Base-by-base conservation (phyloP, 2,329 filamentous ascomycete genomes). In the Verticillium tricorpus region DNA sequence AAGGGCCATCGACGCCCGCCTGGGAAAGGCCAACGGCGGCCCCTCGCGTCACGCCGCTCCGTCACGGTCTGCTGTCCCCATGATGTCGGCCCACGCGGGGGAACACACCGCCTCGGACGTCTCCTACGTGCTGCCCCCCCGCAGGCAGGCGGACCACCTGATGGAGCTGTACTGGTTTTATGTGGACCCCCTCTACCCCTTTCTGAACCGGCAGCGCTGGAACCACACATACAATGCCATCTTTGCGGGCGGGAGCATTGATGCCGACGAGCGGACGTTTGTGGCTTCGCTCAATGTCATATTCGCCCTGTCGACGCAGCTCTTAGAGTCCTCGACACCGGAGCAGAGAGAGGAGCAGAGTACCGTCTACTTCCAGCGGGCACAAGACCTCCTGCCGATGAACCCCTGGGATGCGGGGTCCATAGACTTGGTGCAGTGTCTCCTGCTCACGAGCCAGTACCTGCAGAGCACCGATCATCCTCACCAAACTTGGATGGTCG, bases 401-500 rank as follows among this genome's bases (percentile, higher is more conserved):
- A 77, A 74, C 17, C 66, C 77, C 1, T 80, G 78, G 74, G 73
- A 80, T 12, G 69, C 73, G 0, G 77, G 76, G 0, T 81, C 78
- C 0, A 65, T 78, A 0, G 77, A 77, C 54, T 61, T 80, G 1
- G 77, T 82, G 1, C 80, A 82, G 64, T 81, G 76, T 55, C 68
- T 82, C 1, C 67, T 83, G 0, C 69, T 82, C 5, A 79, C 80
- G 63, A 78, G 76, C 12, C 80, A 81, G 55, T 82, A 82, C 62
- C 68, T 82, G 0, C 80, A 82, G 54, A 80, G 80, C 56, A 82
- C 80, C 0, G 75, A 79, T 14, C 75, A 76, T 6, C 75, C 78
- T 0, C 77, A 82, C 62, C 76, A 80, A 61, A 81, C 78, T 1
- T 83, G 80, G 80, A 80, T 82, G 69, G 74, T 79, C 5, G 76